phyloP scores from a whole-genome alignment of 2,329 filamentous ascomycete species.

The Xylariaceae sp. region DNA sequence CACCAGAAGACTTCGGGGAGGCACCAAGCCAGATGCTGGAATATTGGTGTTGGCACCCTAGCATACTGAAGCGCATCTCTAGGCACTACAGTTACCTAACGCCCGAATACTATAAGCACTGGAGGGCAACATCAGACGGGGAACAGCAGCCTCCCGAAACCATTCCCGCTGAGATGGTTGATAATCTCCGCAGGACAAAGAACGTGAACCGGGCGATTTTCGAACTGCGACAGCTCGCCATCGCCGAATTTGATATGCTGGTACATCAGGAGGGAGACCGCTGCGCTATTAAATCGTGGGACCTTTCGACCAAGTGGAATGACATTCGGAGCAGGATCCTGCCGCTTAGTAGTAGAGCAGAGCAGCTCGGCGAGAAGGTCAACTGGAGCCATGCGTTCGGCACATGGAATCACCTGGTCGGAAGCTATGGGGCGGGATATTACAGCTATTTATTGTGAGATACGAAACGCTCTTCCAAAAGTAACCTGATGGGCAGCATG shows the following conservation, averaged over 20 bases:
- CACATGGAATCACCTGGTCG: background rate
- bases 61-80: background rate
- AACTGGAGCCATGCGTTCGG: background rate
- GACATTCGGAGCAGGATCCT: no score
- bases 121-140: background rate
- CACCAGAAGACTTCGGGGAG: background rate
- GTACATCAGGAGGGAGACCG: no score
- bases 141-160: background rate
- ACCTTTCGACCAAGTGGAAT: background rate
- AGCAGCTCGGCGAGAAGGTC: background rate
- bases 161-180: background rate
- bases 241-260: background rate
- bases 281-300: background rate
- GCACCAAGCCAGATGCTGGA: background rate
- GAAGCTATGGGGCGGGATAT: background rate
- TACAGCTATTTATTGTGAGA: background rate
- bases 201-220: background rate
- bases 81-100: background rate
- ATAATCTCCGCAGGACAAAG: background rate
- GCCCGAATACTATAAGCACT: background rate
- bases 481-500: background rate
- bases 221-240: background rate
- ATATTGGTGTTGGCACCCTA: background rate
- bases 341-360: no score
- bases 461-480: background rate